Evolutionary conservation across 306 rosid species (phyloP).

Genomic region (Cucurbita maxima): DNA sequence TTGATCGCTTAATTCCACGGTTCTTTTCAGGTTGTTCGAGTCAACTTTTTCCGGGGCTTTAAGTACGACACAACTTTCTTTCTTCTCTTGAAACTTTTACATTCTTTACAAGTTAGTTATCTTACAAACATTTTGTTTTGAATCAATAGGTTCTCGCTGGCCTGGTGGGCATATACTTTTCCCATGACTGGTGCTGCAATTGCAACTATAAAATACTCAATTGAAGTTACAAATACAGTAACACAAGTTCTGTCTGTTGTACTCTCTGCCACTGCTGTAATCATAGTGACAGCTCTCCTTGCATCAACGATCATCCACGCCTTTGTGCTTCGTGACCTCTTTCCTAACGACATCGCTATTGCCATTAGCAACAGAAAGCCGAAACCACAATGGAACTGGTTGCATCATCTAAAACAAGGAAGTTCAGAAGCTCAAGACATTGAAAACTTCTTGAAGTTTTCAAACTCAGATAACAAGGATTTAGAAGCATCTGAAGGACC

Average conservation of each 20-base stretch:
- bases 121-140: constrained; percentile 4
- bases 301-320: constrained; percentile 53
- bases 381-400: constrained; percentile 41
- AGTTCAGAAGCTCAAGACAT: constrained; percentile 36
- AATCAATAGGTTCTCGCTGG: constrained; percentile 53
- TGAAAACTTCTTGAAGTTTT: constrained; percentile 53
- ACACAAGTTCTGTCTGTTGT: constrained; percentile 40
- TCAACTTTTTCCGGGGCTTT: constrained; percentile 15
- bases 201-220: constrained; percentile 75
- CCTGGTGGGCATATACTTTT: constrained; percentile 99
- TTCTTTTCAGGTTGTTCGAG: constrained; percentile 52
- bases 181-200: constrained; percentile 98
- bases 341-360: constrained; percentile 86
- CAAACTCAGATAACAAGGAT: constrained; percentile 18
- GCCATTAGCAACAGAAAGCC: constrained; percentile 68
- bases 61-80: constrained; percentile 27
- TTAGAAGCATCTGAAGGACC: constrained; percentile 25
- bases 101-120: not conserved
- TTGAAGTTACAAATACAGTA: constrained; percentile 32
- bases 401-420: constrained; percentile 25
- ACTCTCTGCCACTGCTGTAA: constrained; percentile 33
- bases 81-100: not conserved
- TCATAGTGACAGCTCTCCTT: constrained; percentile 40
- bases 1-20: not conserved
- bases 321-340: constrained; percentile 55